phyloP scores from a whole-genome alignment of 176 grass and related monocot genomes.

The Puya raimondii region DNA sequence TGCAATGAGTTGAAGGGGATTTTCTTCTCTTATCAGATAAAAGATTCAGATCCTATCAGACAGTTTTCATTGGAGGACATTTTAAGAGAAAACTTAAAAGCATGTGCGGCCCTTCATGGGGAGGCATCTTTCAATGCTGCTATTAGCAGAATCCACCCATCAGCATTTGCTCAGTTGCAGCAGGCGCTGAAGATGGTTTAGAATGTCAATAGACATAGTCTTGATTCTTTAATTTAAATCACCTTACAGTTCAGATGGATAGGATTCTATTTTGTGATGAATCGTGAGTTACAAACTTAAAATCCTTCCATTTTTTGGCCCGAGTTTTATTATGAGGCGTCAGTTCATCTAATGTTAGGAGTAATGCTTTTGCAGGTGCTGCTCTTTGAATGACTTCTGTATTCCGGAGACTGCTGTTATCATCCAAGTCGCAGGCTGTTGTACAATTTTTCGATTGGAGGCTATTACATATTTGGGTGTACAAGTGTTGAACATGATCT shows the following conservation, averaged over 20 bases:
- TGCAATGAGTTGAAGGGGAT: conserved; percentile 8
- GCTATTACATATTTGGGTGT: no score
- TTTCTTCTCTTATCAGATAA: conserved; percentile 1
- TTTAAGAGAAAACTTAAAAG: conserved; percentile 82
- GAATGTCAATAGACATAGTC: conserved; percentile 33
- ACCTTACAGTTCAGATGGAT: neutral
- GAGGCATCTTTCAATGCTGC: conserved; percentile 81
- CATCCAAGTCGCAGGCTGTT: no score
- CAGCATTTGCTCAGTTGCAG: conserved; percentile 86
- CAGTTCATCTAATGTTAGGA: neutral
- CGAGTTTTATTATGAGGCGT: neutral
- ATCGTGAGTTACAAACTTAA: neutral
- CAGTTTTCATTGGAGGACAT: conserved; percentile 69
- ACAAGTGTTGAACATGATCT: no score
- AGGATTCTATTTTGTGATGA: neutral
- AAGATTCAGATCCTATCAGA: conserved; percentile 72
- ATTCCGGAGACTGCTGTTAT: no score
- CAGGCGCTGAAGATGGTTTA: conserved; percentile 79
- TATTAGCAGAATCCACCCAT: conserved; percentile 83
- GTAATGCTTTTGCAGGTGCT: neutral
- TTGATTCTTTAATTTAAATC: conserved; percentile 31
- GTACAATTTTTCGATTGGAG: no score
- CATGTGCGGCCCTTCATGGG: conserved; percentile 78
- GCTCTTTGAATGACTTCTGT: neutral
- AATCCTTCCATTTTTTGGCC: neutral